Percentiles rank a stretch among this genome's conserved stretches.
Conservation (phyloP, 169 alveolate species). For the Theileria sp. region DNA sequence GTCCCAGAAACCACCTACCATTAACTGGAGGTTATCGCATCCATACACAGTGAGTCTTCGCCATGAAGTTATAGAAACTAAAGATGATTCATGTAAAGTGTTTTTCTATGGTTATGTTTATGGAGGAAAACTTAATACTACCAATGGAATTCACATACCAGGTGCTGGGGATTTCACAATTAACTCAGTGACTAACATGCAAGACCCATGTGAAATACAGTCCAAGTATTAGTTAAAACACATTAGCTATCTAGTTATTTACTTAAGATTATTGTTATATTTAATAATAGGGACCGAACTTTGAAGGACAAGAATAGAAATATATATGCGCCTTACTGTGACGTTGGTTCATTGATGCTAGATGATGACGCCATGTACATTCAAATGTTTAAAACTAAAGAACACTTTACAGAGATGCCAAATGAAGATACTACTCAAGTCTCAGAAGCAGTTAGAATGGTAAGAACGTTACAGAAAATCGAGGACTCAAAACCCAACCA, state of each 20-base stretch:
- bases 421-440: constrained; percentile 35
- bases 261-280: constrained; percentile 17
- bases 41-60: constrained; percentile 95
- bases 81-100: constrained; percentile 55
- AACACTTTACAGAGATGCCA: constrained; percentile 82
- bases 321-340: constrained; percentile 97
- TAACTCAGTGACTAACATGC: constrained; percentile 69
- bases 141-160: constrained; percentile 85
- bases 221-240: constrained; percentile 53
- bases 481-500: constrained; percentile 30
- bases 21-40: constrained; percentile 94
- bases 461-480: constrained; percentile 82
- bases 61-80: constrained; percentile 77
- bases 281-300: constrained; percentile 77
- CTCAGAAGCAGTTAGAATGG: constrained; percentile 86
- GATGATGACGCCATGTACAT: constrained; percentile 97
- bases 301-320: constrained; percentile 91
- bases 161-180: constrained; percentile 88
- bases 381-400: constrained; percentile 93
- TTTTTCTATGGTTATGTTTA: constrained; percentile 93
- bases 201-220: constrained; percentile 86
- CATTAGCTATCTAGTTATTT: not conserved
- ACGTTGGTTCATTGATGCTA: constrained; percentile 91
- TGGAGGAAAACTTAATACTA: constrained; percentile 87
- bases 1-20: constrained; percentile 85